Evolutionary conservation across 352 stramenopile species (phyloP), one percentile per base, ranked within the genome.

Genomic region (Globisporangium spinosum): DNA sequence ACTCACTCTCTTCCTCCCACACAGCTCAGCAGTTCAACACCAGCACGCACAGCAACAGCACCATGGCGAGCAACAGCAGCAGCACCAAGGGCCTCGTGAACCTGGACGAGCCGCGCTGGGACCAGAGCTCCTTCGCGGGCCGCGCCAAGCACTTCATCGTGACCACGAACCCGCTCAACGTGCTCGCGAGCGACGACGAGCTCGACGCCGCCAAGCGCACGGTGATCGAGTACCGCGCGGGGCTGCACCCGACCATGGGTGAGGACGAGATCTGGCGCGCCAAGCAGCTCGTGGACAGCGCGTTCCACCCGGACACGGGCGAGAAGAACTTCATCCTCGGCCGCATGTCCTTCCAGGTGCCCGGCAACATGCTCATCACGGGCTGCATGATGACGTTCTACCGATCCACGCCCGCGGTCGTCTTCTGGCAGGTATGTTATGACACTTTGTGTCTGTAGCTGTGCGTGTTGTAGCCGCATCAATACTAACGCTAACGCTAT

Each of bases 301-400:
- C 89, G 17, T 93, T 95, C 68, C 91, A 97, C 72, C 89, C 89
- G 23, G 89, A 97, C 71, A 97, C 89, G 22, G 87, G 89, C 60
- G 84, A 97, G 76, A 93, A 92, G 72, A 94, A 97, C 74, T 91
- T 94, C 64, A 71, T 93, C 22, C 71, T 90, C 2, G 88, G 90
- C 53, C 82, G 91, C 58, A 97, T 97, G 87, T 82, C 80, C 32
- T 94, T 90, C 69, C 89, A 95, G 66, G 87, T 95, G 68, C 89
- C 89, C 0, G 86, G 84, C 35, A 96, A 97, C 75, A 97, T 97
- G 85, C 72, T 89, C 74, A 94, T 96, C 69, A 91, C 85, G 17
- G 85, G 85, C 70, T 92, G 83, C 70, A 94, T 94, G 86, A 89
- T 94, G 80, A 90, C 84, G 7, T 94, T 94, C 67, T 94, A 94